Evolutionary conservation across 352 stramenopile species (phyloP).

Genomic region (Globisporangium cederbergense): DNA sequence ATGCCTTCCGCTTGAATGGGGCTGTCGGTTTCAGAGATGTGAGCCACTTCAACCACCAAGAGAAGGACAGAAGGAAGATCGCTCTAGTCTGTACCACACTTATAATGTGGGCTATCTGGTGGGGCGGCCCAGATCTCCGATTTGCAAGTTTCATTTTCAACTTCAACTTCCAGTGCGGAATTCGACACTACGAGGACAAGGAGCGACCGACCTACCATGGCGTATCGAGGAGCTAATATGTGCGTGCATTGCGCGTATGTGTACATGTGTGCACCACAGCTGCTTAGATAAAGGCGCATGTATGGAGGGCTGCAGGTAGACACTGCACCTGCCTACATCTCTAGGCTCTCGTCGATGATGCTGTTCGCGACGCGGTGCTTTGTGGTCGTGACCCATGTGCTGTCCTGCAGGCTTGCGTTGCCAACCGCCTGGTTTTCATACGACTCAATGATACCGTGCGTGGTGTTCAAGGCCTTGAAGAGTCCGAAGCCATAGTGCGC

Average conservation of each 20-base stretch:
- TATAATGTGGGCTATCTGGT: not conserved
- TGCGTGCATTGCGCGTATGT: not conserved
- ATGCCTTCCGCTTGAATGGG: not conserved
- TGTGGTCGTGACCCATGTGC: constrained; percentile 45
- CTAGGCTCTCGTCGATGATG: not conserved
- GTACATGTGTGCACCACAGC: not conserved
- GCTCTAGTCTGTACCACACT: not conserved
- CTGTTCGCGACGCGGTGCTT: constrained; percentile 1
- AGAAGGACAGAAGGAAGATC: not conserved
- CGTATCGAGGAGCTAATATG: not conserved
- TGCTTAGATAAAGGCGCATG: not conserved
- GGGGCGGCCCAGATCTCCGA: not conserved
- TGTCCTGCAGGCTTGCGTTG: constrained; percentile 43
- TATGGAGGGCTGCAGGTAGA: not conserved
- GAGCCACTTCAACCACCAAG: constrained; percentile 3
- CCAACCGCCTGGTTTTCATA: constrained; percentile 54
- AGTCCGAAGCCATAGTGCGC: constrained; percentile 78
- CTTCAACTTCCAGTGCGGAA: too few relatives aligned
- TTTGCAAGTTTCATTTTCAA: not conserved
- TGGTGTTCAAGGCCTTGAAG: constrained; percentile 59
- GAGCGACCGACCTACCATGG: too few relatives aligned
- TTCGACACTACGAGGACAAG: too few relatives aligned
- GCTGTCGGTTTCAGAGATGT: constrained; percentile 3
- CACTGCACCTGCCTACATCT: not conserved
- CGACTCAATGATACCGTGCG: constrained; percentile 70